These are phyloP conservation scores for Prototheca cutis DNA, from an alignment of 163 green algal genomes.

Conservation along the genomic window DNA sequence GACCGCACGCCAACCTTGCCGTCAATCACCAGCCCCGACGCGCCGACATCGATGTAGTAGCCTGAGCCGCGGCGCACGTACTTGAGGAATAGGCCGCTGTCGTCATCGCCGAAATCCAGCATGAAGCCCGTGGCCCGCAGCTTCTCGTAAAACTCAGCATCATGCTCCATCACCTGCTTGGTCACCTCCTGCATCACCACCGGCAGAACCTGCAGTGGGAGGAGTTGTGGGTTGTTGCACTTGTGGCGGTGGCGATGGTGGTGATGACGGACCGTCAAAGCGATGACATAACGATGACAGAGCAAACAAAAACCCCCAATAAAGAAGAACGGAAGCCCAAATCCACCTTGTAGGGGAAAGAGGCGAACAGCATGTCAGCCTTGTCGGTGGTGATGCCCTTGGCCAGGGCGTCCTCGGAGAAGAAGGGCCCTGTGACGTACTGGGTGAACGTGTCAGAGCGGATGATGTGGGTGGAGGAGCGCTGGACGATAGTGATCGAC, in stretches of 20 bases:
- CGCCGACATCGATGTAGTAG: conserved; percentile 8
- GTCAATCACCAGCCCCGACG: background rate
- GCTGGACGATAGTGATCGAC: conserved; percentile 2
- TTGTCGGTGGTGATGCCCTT: conserved; percentile 5
- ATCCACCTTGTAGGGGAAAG: conserved; percentile 5
- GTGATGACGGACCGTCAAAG: no score
- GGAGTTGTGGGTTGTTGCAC: background rate
- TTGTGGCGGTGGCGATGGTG: no score
- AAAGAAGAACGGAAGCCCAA: no score
- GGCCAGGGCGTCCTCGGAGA: background rate
- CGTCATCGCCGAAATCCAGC: conserved; percentile 7
- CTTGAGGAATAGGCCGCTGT: conserved; percentile 6
- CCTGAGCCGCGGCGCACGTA: conserved; percentile 6
- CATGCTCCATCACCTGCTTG: background rate
- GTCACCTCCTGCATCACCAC: background rate
- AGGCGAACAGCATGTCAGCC: conserved; percentile 6
- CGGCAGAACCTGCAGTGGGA: background rate
- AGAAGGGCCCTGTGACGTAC: background rate
- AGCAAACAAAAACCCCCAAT: background rate
- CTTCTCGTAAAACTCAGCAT: conserved; percentile 1
- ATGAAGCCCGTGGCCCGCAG: background rate
- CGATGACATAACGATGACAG: no score
- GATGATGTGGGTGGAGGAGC: conserved; percentile 6
- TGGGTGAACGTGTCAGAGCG: conserved; percentile 1
- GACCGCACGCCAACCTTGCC: background rate